Conservation (phyloP, 805 yeast species). For the Blastobotrys muscicola region DNA sequence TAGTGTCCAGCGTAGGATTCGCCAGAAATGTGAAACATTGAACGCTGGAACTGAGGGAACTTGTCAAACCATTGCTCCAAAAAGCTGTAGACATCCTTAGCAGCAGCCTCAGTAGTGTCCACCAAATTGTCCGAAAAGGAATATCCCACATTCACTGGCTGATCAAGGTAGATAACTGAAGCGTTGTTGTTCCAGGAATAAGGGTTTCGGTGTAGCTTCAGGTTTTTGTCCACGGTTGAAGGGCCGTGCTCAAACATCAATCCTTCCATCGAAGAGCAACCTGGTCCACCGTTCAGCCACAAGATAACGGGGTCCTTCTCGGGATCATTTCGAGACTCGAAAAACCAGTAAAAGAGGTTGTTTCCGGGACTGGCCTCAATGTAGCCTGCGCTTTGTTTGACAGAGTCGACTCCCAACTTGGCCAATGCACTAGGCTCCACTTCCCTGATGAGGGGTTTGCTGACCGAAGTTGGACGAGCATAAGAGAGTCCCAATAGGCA, state of each 20-base stretch:
- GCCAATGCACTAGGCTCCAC: slow-evolving; percentile 15
- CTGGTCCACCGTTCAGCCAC: slow-evolving; percentile 97
- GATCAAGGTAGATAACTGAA: slow-evolving; percentile 82
- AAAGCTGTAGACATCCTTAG: slow-evolving; percentile 77
- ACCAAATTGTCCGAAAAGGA: slow-evolving; percentile 63
- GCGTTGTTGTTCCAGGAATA: slow-evolving; percentile 90
- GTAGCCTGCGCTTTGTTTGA: slow-evolving; percentile 67
- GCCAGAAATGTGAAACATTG: slow-evolving; percentile 77
- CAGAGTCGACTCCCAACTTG: slow-evolving; percentile 59
- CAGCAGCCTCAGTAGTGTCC: slow-evolving; percentile 70
- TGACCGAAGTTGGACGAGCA: too few relatives aligned
- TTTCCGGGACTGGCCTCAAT: slow-evolving; percentile 58
- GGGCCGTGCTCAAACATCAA: slow-evolving; percentile 90
- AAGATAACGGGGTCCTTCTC: slow-evolving; percentile 73
- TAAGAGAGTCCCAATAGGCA: too few relatives aligned
- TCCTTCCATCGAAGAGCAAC: slow-evolving; percentile 88
- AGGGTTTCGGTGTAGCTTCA: slow-evolving; percentile 70
- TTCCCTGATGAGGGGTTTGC: too few relatives aligned
- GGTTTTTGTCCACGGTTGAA: slow-evolving; percentile 51
- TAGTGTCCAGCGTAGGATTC: slow-evolving; percentile 94
- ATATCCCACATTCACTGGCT: slow-evolving; percentile 89
- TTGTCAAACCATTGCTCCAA: slow-evolving; percentile 72
- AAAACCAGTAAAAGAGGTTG: slow-evolving; percentile 88
- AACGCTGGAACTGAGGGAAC: slow-evolving; percentile 58
- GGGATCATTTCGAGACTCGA: slow-evolving; percentile 87